Conservation (phyloP, 1,139 yeast genomes). For the Blastobotrys persicus region DNA sequence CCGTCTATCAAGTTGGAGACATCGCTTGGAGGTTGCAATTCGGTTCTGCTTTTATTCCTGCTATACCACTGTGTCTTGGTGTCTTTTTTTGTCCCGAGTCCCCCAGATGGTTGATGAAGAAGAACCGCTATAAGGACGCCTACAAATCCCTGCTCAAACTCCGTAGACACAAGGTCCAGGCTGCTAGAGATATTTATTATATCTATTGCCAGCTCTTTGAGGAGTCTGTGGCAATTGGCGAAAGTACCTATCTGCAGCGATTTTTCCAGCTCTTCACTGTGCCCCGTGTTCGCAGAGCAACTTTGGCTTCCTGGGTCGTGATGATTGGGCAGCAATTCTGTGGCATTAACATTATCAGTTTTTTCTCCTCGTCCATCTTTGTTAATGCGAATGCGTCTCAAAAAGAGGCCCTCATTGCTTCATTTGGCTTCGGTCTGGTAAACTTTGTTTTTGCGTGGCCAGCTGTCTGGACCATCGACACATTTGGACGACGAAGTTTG, state of each 20-base stretch:
- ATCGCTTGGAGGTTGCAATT: constrained; percentile 30
- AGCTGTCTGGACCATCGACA: constrained; percentile 77
- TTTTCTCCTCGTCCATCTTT: constrained; percentile 37
- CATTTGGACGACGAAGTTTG: constrained; percentile 70
- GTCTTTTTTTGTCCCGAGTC: constrained; percentile 37
- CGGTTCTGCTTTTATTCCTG: constrained; percentile 33
- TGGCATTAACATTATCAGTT: constrained; percentile 82
- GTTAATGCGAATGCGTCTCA: constrained; percentile 16
- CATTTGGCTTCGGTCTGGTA: constrained; percentile 82
- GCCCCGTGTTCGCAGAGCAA: constrained; percentile 78
- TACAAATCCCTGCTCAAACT: constrained; percentile 50
- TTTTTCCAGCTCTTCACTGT: constrained; percentile 54
- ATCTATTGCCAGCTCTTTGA: constrained; percentile 64
- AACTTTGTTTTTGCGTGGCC: constrained; percentile 81
- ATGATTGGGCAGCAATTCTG: constrained; percentile 90
- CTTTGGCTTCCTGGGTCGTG: constrained; percentile 70
- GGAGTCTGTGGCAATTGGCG: constrained; percentile 49
- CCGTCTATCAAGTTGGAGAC: constrained; percentile 50
- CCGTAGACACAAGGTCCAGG: constrained; percentile 53
- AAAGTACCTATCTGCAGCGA: constrained; percentile 24
- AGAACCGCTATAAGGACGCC: constrained; percentile 56
- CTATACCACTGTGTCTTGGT: constrained; percentile 26
- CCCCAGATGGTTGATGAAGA: constrained; percentile 71
- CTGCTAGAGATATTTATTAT: constrained; percentile 74
- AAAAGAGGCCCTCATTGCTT: constrained; percentile 58